Evolutionary conservation across 257 asterid species (phyloP), one percentile per base, ranked within the genome.

Genomic region (Solanum acaule): DNA sequence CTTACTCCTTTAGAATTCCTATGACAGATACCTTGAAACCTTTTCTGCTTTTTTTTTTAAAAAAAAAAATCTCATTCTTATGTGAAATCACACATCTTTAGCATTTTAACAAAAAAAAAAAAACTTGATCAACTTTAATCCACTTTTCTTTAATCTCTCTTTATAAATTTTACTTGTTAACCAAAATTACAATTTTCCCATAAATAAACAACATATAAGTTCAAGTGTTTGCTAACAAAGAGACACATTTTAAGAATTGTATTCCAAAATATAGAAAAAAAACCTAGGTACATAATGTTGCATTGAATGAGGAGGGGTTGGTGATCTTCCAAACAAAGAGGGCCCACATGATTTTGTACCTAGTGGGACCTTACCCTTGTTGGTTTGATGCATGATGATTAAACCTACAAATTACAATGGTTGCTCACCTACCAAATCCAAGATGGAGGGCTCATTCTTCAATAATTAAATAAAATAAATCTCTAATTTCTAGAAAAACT

Each of bases 391-490:
- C 56, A 49, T 27, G 86, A 16, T 59, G 86, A 71, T 83, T 34
- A 87, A 27, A 83, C 25, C 44, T 70, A 83, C 42, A 38, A 38
- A 38, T 8, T 38, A 38, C 86, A 85, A 71, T 73, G 90, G 86
- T 92, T 40, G 93, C 87, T 91, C 92, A 92, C 91, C 92, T 73
- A 92, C 93, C 88, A 88, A 88, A 91, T 90, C 92, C 90, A 44
- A 87, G 86, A 81, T 10, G 65, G 40, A 67, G 27, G 86, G 81
- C 88, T 85, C 93, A 81, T 31, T 40, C n/a, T 87, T 90, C 93
- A 29, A 90, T 91, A 52, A 52, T 52, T 6, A 52, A 52, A 52
- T 52, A 91, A 88, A 89, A 73, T 76, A 86, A 89, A 15, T 84
- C 90, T 44, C 85, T n/a, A 91, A 46, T 87, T 38, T 89, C 86